A percentile compares a stretch with the other conserved stretches of the same genome.
Conservation (phyloP, 2,329 filamentous ascomycete genomes). For the Ophiostoma perfectum region DNA sequence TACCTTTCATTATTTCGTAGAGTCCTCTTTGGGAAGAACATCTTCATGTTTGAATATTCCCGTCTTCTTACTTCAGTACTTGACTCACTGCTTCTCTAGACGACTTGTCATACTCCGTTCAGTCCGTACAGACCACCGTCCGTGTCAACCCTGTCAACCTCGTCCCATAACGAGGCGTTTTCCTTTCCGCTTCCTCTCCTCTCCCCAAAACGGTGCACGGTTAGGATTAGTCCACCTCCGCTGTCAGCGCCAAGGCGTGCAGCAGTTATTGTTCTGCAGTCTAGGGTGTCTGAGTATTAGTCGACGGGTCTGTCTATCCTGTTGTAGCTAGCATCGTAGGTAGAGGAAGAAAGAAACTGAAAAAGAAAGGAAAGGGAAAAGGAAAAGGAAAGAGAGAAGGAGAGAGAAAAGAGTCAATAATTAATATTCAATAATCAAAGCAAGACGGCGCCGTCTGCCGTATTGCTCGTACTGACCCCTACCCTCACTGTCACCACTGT, state of each 20-base stretch:
- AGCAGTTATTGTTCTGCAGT: not conserved
- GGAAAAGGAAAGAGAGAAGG: not conserved
- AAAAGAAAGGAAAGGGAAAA: not conserved
- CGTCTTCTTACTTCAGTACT: too few relatives aligned
- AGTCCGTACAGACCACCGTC: not conserved
- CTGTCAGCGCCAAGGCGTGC: not conserved
- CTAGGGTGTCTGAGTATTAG: not conserved
- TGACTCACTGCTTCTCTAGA: too few relatives aligned
- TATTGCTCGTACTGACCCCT: not conserved
- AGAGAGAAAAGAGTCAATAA: too few relatives aligned
- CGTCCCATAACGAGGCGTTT: not conserved
- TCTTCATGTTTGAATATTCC: too few relatives aligned
- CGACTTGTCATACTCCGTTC: not conserved
- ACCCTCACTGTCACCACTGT: not conserved
- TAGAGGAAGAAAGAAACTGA: not conserved
- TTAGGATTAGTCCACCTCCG: not conserved
- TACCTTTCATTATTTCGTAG: too few relatives aligned
- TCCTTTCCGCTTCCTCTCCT: not conserved
- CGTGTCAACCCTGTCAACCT: not conserved
- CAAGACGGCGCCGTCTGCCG: not conserved
- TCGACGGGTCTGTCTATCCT: constrained; percentile 5
- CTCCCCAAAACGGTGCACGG: not conserved
- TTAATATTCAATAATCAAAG: too few relatives aligned
- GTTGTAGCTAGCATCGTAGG: constrained; percentile 1
- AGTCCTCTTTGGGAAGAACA: too few relatives aligned